These are phyloP conservation scores for Paramecium sexaurelia DNA, from an alignment of 73 alveolate species.

Conservation along the genomic window DNA sequence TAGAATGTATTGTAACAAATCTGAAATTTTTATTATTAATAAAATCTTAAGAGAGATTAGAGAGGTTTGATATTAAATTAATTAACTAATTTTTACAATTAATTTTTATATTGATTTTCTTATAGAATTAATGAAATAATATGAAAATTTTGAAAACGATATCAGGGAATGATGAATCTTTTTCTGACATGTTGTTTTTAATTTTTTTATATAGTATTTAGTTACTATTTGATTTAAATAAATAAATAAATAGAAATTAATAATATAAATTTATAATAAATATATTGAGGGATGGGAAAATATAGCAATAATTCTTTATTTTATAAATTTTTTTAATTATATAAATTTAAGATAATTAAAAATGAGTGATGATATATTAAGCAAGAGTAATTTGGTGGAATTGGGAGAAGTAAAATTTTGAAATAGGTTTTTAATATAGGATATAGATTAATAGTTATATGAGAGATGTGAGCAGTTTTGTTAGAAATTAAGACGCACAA, in stretches of 20 bases:
- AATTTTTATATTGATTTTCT: no score
- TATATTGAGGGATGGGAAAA: not conserved
- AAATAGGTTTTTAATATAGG: not conserved
- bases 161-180: no score
- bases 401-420: not conserved
- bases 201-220: not conserved
- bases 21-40: no score
- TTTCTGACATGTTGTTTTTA: no score
- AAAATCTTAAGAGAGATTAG: no score
- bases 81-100: no score
- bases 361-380: constrained; percentile 14
- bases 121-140: no score
- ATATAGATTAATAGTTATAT: constrained; percentile 23
- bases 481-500: constrained; percentile 26
- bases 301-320: not conserved
- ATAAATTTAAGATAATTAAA: not conserved
- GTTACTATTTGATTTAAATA: not conserved
- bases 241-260: not conserved
- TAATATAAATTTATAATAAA: not conserved
- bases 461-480: constrained; percentile 43
- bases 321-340: not conserved
- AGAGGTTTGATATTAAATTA: no score
- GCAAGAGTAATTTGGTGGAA: not conserved
- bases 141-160: no score
- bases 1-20: no score